Conservation (phyloP, 2,329 filamentous ascomycete genomes). For the Hypoxylon sp. region DNA sequence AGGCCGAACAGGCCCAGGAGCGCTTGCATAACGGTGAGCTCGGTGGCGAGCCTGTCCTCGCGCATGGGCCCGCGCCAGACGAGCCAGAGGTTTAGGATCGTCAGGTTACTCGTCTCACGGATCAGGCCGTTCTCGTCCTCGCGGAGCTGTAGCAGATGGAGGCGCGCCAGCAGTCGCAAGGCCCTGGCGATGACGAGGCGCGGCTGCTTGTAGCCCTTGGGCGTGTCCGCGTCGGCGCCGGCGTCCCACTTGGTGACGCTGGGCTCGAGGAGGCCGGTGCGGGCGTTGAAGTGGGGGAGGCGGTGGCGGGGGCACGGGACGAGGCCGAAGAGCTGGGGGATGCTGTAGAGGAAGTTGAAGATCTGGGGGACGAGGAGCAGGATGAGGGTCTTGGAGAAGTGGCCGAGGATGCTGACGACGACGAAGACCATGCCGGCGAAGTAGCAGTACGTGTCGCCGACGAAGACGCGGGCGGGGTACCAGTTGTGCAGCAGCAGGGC, state of each 20-base stretch:
- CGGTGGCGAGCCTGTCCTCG: constrained; percentile 82
- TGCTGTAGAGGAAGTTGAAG: constrained; percentile 95
- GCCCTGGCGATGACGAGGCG: constrained; percentile 65
- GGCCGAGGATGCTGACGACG: constrained; percentile 93
- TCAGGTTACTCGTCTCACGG: constrained; percentile 86
- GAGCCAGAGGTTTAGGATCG: constrained; percentile 93
- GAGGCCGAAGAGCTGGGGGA: constrained; percentile 87
- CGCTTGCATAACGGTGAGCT: constrained; percentile 81
- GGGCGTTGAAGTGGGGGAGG: constrained; percentile 85
- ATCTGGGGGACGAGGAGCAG: constrained; percentile 92
- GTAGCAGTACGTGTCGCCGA: constrained; percentile 99
- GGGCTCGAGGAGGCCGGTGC: constrained; percentile 84
- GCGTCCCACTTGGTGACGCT: constrained; percentile 80
- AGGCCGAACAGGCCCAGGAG: constrained; percentile 80
- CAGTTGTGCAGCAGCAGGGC: constrained; percentile 92
- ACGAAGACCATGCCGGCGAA: constrained; percentile 99
- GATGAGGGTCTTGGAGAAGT: constrained; percentile 96
- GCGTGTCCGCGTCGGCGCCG: too few relatives aligned
- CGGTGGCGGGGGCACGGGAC: constrained; percentile 93
- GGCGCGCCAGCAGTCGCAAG: constrained; percentile 72
- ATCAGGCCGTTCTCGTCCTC: constrained; percentile 74
- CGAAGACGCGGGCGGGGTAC: constrained; percentile 94
- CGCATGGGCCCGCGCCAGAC: constrained; percentile 92
- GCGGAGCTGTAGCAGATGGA: constrained; percentile 74
- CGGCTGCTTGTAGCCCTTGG: constrained; percentile 74